These are phyloP conservation scores for Starmerella gropengiesseri DNA, from an alignment of 805 yeast species.

Conservation along the genomic window DNA sequence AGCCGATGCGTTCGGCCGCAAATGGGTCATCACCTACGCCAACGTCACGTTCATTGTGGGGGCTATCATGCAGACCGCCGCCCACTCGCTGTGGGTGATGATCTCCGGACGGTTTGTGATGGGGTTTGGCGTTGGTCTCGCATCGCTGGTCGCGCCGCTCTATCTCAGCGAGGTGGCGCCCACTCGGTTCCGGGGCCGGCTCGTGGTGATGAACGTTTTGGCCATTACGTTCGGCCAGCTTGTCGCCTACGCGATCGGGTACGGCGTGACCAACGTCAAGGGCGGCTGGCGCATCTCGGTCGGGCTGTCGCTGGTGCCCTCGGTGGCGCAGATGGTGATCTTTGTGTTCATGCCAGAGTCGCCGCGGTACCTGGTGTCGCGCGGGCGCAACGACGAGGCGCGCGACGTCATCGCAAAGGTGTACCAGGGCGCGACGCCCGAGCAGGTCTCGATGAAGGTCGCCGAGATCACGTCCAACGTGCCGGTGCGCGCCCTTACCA, in stretches of 20 bases:
- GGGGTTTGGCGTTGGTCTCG: conserved; percentile 96
- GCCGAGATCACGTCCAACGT: conserved; percentile 36
- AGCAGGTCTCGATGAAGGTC: conserved; percentile 54
- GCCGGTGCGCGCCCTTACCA: conserved; percentile 23
- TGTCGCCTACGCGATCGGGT: conserved; percentile 65
- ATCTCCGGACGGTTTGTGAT: conserved; percentile 79
- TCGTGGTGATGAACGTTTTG: conserved; percentile 76
- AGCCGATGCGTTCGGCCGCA: conserved; percentile 80
- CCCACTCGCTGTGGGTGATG: conserved; percentile 82
- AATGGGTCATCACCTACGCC: conserved; percentile 70
- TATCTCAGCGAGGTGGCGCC: conserved; percentile 92
- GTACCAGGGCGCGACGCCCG: conserved; percentile 53
- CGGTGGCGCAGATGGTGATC: conserved; percentile 60
- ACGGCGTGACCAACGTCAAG: conserved; percentile 53
- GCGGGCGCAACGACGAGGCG: conserved; percentile 56
- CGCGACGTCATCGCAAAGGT: conserved; percentile 50
- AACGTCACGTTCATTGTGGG: conserved; percentile 76
- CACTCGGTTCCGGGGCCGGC: conserved; percentile 77
- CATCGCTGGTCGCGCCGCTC: conserved; percentile 87
- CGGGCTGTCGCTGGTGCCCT: conserved; percentile 82
- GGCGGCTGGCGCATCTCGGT: conserved; percentile 93
- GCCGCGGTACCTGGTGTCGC: conserved; percentile 77
- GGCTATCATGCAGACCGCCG: conserved; percentile 70
- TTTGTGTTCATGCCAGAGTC: conserved; percentile 90
- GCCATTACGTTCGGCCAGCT: conserved; percentile 94